A percentile compares a stretch with the other conserved stretches of the same genome.
These are phyloP conservation scores for Polyporus arcularius DNA, from an alignment of 768 basidiomycete species.

Conservation along the genomic window DNA sequence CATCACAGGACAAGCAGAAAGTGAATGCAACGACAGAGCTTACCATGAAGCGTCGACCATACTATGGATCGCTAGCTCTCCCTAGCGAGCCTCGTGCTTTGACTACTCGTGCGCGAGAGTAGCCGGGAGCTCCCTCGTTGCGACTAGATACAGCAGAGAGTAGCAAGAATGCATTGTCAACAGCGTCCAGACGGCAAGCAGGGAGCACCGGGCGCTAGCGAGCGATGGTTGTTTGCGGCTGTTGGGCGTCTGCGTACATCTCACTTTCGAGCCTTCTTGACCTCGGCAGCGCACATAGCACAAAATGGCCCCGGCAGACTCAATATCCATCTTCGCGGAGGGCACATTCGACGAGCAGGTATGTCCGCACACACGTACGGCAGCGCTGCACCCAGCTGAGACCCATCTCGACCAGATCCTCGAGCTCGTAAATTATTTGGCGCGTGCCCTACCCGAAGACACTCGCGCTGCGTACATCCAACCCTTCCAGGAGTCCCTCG, in stretches of 20 bases:
- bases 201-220: not conserved
- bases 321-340: constrained; percentile 82
- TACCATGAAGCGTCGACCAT: too few species aligned
- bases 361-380: not conserved
- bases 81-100: too few species aligned
- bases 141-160: not conserved
- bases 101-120: not conserved
- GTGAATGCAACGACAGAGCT: too few species aligned
- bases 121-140: not conserved
- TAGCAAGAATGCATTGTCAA: not conserved
- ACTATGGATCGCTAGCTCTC: too few species aligned
- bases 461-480: constrained; percentile 62
- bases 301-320: constrained; percentile 64
- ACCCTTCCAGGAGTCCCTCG: constrained; percentile 65
- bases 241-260: constrained; percentile 5
- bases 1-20: too few species aligned
- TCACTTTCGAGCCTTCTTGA: constrained; percentile 16
- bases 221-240: constrained; percentile 13
- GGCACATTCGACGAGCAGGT: constrained; percentile 91
- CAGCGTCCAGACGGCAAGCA: not conserved
- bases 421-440: constrained; percentile 77
- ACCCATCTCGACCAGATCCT: constrained; percentile 51
- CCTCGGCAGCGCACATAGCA: constrained; percentile 5
- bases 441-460: constrained; percentile 66
- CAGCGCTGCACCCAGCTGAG: not conserved